phyloP scores from a whole-genome alignment of 2,329 filamentous ascomycete species.

The Trichoderma afroharzianum region DNA sequence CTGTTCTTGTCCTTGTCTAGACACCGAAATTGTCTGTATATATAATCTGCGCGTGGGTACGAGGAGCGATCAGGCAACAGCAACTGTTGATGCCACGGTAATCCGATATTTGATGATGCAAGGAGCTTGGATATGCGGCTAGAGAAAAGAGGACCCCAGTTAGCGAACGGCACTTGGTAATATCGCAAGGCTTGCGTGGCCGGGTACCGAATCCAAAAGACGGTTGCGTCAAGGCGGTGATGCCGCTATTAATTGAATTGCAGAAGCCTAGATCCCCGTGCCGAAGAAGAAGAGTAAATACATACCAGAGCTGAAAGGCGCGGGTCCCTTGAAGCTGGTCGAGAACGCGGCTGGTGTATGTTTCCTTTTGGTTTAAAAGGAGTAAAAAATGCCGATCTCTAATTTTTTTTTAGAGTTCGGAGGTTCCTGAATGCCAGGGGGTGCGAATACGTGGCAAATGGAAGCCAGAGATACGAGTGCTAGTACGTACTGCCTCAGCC shows the following conservation, averaged over 20 bases:
- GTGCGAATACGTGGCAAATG: not conserved
- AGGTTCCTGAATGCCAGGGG: constrained; percentile 3
- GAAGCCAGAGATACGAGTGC: not conserved
- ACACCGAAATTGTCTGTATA: not conserved
- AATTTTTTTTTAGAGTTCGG: not conserved
- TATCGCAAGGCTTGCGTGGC: constrained; percentile 5
- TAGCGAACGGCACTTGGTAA: not conserved
- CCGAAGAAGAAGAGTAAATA: not conserved
- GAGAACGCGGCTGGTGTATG: not conserved
- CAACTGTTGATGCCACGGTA: constrained; percentile 10
- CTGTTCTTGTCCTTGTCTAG: not conserved
- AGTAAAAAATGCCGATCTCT: constrained; percentile 1
- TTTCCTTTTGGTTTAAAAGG: not conserved
- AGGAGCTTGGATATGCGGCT: constrained; percentile 5
- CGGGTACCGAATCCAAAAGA: constrained; percentile 5
- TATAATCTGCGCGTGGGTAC: not conserved
- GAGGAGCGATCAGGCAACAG: constrained; percentile 4
- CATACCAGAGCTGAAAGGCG: not conserved
- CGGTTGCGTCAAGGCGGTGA: not conserved
- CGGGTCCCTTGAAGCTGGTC: not conserved
- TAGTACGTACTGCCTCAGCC: constrained; percentile 3
- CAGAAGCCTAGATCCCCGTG: not conserved
- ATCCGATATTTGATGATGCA: not conserved
- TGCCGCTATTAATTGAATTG: not conserved
- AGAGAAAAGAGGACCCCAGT: not conserved